Evolutionary conservation across 176 grass and related monocot species (phyloP).

Genomic region (Raddia guianensis): DNA sequence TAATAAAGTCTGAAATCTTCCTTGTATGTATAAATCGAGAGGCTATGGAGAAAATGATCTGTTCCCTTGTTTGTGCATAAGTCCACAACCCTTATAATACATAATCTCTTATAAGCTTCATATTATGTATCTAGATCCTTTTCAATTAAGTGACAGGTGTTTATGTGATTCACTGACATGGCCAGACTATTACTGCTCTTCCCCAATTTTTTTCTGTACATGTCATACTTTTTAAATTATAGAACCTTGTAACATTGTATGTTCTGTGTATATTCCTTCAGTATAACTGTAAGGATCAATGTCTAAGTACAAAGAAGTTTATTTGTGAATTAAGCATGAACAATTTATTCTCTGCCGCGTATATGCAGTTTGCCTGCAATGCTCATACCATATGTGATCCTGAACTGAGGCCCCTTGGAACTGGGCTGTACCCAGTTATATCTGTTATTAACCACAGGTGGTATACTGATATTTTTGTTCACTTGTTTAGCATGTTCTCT

Average conservation of each 20-base stretch:
- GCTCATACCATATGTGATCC: constrained; percentile 93
- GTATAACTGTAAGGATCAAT: constrained; percentile 7
- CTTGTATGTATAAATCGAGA: constrained; percentile 1
- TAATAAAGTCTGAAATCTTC: not conserved
- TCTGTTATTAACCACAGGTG: constrained; percentile 99
- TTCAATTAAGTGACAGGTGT: not conserved
- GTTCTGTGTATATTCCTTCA: not conserved
- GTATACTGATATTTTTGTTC: constrained; percentile 32
- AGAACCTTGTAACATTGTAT: not conserved
- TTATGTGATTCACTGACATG: constrained; percentile 21
- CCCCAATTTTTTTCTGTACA: not conserved
- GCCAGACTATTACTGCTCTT: not conserved
- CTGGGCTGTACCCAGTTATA: constrained; percentile 86
- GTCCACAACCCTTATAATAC: not conserved
- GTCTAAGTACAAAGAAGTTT: not conserved
- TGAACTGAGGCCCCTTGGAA: constrained; percentile 89
- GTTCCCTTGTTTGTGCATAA: not conserved
- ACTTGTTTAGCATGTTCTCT: constrained; percentile 28
- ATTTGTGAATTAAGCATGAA: constrained; percentile 29
- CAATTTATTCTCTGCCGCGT: constrained; percentile 36
- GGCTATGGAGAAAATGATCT: constrained; percentile 2
- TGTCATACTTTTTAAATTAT: not conserved
- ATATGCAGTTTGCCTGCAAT: constrained; percentile 83
- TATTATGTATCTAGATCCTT: not conserved
- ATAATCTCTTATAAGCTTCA: not conserved